Conservation (phyloP, 495 filamentous ascomycete genomes). For the Aeminium ludgeri region DNA sequence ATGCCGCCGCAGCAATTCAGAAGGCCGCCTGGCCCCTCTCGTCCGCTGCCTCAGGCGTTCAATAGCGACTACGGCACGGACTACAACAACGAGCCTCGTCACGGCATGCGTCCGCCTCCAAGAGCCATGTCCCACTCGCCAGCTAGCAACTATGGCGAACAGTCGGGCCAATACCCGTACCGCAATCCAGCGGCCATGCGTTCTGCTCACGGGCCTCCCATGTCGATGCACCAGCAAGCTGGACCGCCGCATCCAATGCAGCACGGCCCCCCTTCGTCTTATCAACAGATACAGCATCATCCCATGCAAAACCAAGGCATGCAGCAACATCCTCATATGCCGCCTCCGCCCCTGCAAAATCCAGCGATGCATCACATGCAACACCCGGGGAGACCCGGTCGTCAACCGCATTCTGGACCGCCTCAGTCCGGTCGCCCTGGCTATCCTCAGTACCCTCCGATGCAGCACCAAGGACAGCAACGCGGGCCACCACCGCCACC, state of each 20-base stretch:
- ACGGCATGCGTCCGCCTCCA: slow-evolving; percentile 11
- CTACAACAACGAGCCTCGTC: slow-evolving; percentile 4
- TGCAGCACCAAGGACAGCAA: slow-evolving; percentile 4
- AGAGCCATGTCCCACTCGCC: slow-evolving; percentile 11
- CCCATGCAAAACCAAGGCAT: neutral
- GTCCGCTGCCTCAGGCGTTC: slow-evolving; percentile 8
- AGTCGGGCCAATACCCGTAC: slow-evolving; percentile 10
- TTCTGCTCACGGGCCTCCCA: slow-evolving; percentile 4
- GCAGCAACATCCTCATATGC: neutral
- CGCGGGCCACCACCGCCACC: slow-evolving; percentile 8
- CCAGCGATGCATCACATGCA: neutral
- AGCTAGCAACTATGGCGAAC: slow-evolving; percentile 1
- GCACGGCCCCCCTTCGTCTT: neutral
- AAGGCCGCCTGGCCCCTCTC: neutral
- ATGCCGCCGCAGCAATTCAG: neutral
- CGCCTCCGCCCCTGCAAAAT: neutral
- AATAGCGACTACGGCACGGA: slow-evolving; percentile 11
- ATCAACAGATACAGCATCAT: neutral
- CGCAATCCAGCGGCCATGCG: slow-evolving; percentile 8
- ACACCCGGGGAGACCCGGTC: neutral
- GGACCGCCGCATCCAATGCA: neutral
- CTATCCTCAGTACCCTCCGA: slow-evolving; percentile 3
- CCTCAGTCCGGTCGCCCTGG: slow-evolving; percentile 7
- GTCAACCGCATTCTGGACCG: slow-evolving; percentile 1
- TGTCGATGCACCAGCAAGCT: slow-evolving; percentile 4